phyloP scores from a whole-genome alignment of 2,329 filamentous ascomycete species.

The Ambrosiella xylebori region DNA sequence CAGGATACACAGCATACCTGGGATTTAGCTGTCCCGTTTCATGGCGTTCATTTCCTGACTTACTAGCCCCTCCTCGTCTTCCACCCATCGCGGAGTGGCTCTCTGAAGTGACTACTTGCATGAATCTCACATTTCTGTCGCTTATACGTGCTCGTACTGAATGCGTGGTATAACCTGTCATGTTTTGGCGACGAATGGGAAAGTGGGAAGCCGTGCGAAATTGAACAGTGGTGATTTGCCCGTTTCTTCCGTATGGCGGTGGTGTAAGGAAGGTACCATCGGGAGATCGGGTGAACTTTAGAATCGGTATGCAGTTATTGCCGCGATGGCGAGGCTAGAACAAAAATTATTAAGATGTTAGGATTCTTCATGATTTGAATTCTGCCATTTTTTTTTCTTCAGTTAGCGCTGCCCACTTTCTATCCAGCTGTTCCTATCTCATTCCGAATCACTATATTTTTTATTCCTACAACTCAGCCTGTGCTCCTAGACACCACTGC shows the following conservation, averaged over 20 bases:
- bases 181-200: neutral
- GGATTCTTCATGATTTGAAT: neutral
- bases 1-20: neutral
- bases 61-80: too few species aligned
- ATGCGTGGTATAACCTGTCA: neutral
- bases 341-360: neutral
- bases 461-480: too few species aligned
- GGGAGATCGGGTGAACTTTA: neutral
- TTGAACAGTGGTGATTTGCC: neutral
- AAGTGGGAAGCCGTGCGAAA: neutral
- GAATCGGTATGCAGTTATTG: neutral
- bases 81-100: too few species aligned
- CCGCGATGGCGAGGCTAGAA: neutral
- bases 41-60: neutral
- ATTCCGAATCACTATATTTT: neutral
- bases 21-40: neutral
- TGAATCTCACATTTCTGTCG: too few species aligned
- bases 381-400: neutral
- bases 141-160: neutral
- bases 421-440: neutral
- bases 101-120: too few species aligned
- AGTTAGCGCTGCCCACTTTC: too few species aligned
- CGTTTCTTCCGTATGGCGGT: neutral
- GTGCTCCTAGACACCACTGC: too few species aligned
- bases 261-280: neutral